Conservation (phyloP, 2,329 filamentous ascomycete species). For the Talaromyces albobiverticillius region DNA sequence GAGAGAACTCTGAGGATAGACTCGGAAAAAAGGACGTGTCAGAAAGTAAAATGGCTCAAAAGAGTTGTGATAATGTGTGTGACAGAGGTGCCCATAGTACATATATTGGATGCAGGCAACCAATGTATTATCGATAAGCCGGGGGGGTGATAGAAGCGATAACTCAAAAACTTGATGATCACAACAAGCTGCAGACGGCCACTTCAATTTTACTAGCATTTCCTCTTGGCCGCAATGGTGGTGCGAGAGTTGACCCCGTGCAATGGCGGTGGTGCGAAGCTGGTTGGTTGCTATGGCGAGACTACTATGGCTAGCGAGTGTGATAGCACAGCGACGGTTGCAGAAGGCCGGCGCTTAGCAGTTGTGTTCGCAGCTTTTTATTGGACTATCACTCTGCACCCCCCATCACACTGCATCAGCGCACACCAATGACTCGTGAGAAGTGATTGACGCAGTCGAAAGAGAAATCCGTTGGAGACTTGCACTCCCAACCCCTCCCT, state of each 20-base stretch:
- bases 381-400: background rate
- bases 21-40: too few relatives aligned
- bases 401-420: slow-evolving; percentile 10
- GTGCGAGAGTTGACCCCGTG: background rate
- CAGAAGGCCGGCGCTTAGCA: slow-evolving; percentile 10
- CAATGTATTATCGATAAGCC: too few relatives aligned
- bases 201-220: background rate
- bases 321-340: slow-evolving; percentile 9
- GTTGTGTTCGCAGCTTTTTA: too few relatives aligned
- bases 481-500: slow-evolving; percentile 10
- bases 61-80: too few relatives aligned
- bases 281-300: slow-evolving; percentile 3
- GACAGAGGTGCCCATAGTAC: too few relatives aligned
- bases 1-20: too few relatives aligned
- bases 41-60: too few relatives aligned
- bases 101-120: too few relatives aligned
- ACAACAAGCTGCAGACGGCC: too few relatives aligned
- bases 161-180: too few relatives aligned
- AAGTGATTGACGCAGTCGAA: background rate
- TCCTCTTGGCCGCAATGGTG: background rate
- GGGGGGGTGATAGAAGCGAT: too few relatives aligned
- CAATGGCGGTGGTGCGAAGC: background rate
- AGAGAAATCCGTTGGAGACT: background rate
- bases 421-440: slow-evolving; percentile 1
- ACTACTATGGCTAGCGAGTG: background rate